Conservation (phyloP, 1,139 yeast species). For the Blastobotrys ciferrii region DNA sequence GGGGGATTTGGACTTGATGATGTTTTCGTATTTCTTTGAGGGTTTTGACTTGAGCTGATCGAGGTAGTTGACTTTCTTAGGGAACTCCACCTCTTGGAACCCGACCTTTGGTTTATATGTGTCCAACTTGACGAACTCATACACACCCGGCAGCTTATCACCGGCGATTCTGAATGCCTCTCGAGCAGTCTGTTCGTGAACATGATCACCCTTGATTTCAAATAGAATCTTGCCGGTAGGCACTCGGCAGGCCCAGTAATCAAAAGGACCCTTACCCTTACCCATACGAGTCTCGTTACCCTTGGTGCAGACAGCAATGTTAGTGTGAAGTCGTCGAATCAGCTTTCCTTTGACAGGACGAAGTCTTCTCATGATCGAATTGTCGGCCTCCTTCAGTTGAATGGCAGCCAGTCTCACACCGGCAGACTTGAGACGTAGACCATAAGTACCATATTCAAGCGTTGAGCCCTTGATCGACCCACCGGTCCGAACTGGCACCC, state of each 20-base stretch:
- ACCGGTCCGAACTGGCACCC: constrained; percentile 92
- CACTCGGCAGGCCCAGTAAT: constrained; percentile 95
- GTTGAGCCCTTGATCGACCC: constrained; percentile 89
- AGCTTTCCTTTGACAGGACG: constrained; percentile 68
- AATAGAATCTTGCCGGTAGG: constrained; percentile 93
- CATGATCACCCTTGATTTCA: constrained; percentile 72
- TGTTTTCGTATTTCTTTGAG: constrained; percentile 49
- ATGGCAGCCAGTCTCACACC: constrained; percentile 87
- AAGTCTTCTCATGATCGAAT: constrained; percentile 75
- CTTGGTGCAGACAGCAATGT: constrained; percentile 88
- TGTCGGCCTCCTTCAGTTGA: constrained; percentile 89
- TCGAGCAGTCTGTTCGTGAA: constrained; percentile 87
- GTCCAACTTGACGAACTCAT: constrained; percentile 73
- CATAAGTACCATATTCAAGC: constrained; percentile 77
- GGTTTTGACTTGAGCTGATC: constrained; percentile 60
- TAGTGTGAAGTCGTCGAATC: constrained; percentile 78
- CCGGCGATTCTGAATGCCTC: constrained; percentile 92
- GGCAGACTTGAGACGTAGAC: constrained; percentile 80
- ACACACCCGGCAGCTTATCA: constrained; percentile 87
- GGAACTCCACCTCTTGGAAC: constrained; percentile 46
- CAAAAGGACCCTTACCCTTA: constrained; percentile 97
- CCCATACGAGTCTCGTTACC: constrained; percentile 99
- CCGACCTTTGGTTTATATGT: constrained; percentile 69
- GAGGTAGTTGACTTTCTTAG: constrained; percentile 52
- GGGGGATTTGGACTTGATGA: constrained; percentile 36